Evolutionary conservation across 352 stramenopile species (phyloP), one percentile per base, ranked within the genome.

Genomic region (Lagenidium giganteum): DNA sequence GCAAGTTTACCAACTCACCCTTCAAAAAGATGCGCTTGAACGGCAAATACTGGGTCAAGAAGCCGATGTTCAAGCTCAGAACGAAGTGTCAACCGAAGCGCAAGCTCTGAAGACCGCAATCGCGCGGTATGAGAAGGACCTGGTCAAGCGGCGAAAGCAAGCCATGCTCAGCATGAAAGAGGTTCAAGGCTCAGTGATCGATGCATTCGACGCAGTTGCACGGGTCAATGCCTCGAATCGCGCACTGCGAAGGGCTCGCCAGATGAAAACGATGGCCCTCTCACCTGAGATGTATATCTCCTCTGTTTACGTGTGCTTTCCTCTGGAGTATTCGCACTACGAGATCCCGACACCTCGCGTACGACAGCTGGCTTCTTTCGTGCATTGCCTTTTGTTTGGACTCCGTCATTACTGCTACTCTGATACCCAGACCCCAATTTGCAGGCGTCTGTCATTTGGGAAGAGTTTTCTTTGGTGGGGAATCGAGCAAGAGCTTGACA

Each of bases 391-490:
- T 18, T 52, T 62, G 29, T 59, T 50, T 35, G 49, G 60, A 8
- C 49, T 74, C 8, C 55, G 64, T 0, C 39, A 60, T 24, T 61
- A 56, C n/a, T 74, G 60, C 27, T 21, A 60, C n/a, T 18, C 41
- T 5, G n/a, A 24, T 0, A 51, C 22, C 1, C 35, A 65, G 8
- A 29, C 13, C 0, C 51, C 60, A 2, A 32, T 70, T 22, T 66
- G 60, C 17, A 42, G 23, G 4, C 51, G 64, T 17, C 29, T 70
- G 11, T 60, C 47, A 14, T 41, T 44, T 31, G 39, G 54, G 13
- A 49, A 68, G 18, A 51, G 41, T 14, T 74, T 70, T 23, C 30
- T 70, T 5, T 74, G 64, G 64, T 61, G 53, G 53, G 40, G 39
- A 22, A 3, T 56, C 16, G 53, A 61, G 28, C 53, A 61, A 24